A percentile compares a stretch with the other conserved stretches of the same genome.
phyloP scores from a whole-genome alignment of 2,329 filamentous ascomycete genomes.

The Colletotrichum lentis region DNA sequence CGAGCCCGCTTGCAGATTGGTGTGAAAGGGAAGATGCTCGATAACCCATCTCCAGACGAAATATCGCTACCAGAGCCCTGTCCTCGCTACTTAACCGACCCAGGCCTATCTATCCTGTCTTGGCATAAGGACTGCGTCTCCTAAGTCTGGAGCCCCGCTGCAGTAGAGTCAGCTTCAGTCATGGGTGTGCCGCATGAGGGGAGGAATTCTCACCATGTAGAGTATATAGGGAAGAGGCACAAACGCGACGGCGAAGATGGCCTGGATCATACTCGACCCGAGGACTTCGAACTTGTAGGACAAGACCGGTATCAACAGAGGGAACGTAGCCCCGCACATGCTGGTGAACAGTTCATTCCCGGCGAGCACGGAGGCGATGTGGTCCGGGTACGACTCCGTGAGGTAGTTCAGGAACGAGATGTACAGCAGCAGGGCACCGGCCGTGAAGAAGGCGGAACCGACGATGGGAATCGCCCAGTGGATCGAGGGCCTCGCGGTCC shows the following conservation, averaged over 20 bases:
- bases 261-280: slow-evolving; percentile 23
- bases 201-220: slow-evolving; percentile 35
- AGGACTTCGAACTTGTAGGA: slow-evolving; percentile 13
- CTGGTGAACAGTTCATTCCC: slow-evolving; percentile 31
- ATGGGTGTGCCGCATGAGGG: neutral
- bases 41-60: no score
- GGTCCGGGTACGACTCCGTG: slow-evolving; percentile 22
- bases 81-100: no score
- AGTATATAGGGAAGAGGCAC: slow-evolving; percentile 25
- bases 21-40: no score
- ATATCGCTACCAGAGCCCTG: no score
- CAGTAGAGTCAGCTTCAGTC: neutral
- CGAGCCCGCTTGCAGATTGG: no score
- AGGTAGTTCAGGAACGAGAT: slow-evolving; percentile 31
- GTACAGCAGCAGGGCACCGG: slow-evolving; percentile 23
- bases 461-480: slow-evolving; percentile 20
- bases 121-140: slow-evolving; percentile 15
- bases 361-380: slow-evolving; percentile 20
- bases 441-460: slow-evolving; percentile 22
- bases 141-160: slow-evolving; percentile 26
- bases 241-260: slow-evolving; percentile 26
- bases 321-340: slow-evolving; percentile 27
- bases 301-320: slow-evolving; percentile 19
- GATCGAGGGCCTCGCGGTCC: slow-evolving; percentile 18
- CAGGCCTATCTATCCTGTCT: neutral